Evolutionary conservation across 805 yeast species (phyloP), one percentile per base, ranked within the genome.

Genomic region (Yamadazyma endophytica): DNA sequence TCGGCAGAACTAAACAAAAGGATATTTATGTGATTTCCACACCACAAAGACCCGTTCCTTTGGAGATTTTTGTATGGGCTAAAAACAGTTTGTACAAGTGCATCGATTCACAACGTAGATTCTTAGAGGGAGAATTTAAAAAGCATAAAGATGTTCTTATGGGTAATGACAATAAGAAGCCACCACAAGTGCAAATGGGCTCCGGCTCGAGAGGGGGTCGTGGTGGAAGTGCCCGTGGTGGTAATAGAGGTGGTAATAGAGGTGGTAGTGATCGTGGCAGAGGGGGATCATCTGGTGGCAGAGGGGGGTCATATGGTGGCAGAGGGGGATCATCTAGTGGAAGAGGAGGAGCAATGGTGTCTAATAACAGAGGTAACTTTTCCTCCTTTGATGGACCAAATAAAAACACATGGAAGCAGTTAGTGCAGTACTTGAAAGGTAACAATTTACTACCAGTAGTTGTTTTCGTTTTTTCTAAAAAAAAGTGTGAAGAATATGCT

Each of bases 1-100:
- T 92, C 13, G 97, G 99, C 4, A 73, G 98, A 56, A 92, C 98
- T 0, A 92, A 92, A 52, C 89, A 86, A 47, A 90, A 89, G 55
- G 95, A 92, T 49, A 90, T 92, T 6, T 90, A 92, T 49, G 98
- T 92, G 28, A 92, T 92, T 13, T 87, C 96, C 0, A 92, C 99
- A 0, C 88, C 95, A 9, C 86, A 92, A 54, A 79, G 99, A 54
- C 99, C 99, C 0, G 94, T 92, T 14, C 99, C 99, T 0, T 61
- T 92, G 35, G 96, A 86, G 49, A 84, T 90, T 23, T 80, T 69
- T 42, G 62, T 86, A 9, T 87, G 95, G 86, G 90, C 95, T 1
- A 87, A 85, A 43, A 73, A 77, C 35, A 70, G 80, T 32, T 54
- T 84, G 31, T 75, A 70, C 44, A 89, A 87, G 48, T 75, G 86